Evolutionary conservation across 176 grass and related monocot genomes (phyloP), one percentile per base, ranked within the genome.

Genomic region (Oryza australiensis): DNA sequence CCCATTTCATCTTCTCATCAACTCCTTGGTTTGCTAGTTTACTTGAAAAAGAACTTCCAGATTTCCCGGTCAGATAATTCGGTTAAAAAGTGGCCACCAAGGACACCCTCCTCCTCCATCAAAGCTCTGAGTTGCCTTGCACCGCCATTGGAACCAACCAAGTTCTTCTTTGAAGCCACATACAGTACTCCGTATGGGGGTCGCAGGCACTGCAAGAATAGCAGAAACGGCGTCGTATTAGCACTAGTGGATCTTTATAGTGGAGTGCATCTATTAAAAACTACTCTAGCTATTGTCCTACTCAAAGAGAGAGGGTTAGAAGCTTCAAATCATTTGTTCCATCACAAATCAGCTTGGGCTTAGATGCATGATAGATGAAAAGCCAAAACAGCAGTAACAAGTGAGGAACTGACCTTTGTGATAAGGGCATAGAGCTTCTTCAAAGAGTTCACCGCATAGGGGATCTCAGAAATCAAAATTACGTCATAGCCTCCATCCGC

Each of bases 11-110:
- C 76, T 18, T 55, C 32, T 26, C 5, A 63, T 26, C 5, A 63
- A 9, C 65, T 66, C 67, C 35, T 33, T 22, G 12, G 38, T 77
- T 67, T 28, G 40, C 40, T 88, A 73, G 86, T 74, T 73, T 74
- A 83, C 82, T 98, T 98, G 87, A 98, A 98, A 76, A 95, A 98
- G 51, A 95, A 88, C 80, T 98, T 98, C 90, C 88, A 95, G 12
- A 95, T 90, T 74, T 98, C 95, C 69, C 80, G 72, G 66, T 95
- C 93, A 83, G 74, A 64, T 22, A 90, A 7, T 29, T 95, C 90
- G 5, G 84, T 84, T 34, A 98, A 82, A 10, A 98, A 83, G 72
- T 90, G 95, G 59, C 88, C 82, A 33, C 88, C 85, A 73, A 93
- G 92, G 69, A 93, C 82, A 64, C 90, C 89, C 64, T 95, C 90